A percentile compares a stretch with the other conserved stretches of the same genome.
phyloP scores from a whole-genome alignment of 2,329 filamentous ascomycete genomes.

The Fusarium nanum region DNA sequence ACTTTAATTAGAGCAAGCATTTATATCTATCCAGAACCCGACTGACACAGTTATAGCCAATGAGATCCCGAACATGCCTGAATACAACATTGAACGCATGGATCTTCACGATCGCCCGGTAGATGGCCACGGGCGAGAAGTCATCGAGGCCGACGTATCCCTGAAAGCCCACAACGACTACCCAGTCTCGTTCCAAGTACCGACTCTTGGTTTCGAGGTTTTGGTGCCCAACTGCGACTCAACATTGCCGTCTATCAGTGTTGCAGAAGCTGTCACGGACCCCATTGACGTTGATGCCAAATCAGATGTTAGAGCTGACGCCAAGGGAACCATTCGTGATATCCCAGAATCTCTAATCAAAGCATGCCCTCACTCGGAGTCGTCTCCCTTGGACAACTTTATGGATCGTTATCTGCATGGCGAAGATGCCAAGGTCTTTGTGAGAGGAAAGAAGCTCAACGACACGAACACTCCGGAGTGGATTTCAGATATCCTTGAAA shows the following conservation, averaged over 20 bases:
- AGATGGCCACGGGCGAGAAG: conserved; percentile 63
- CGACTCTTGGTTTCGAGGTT: conserved; percentile 84
- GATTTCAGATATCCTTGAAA: conserved; percentile 83
- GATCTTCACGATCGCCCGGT: conserved; percentile 78
- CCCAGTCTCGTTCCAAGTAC: conserved; percentile 80
- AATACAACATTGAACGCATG: conserved; percentile 84
- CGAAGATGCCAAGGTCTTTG: conserved; percentile 80
- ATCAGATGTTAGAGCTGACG: conserved; percentile 74
- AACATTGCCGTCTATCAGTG: conserved; percentile 77
- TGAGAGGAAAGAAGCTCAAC: conserved; percentile 79
- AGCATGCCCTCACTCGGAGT: conserved; percentile 78
- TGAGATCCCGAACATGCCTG: conserved; percentile 80
- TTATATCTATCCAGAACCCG: conserved; percentile 32
- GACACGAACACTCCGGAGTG: conserved; percentile 79
- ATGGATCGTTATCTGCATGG: conserved; percentile 86
- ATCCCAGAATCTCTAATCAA: conserved; percentile 79
- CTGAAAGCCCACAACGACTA: conserved; percentile 80
- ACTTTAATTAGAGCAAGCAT: conserved; percentile 47
- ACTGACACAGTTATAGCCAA: conserved; percentile 63
- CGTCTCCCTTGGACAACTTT: conserved; percentile 86
- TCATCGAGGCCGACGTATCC: conserved; percentile 84
- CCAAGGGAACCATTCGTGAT: conserved; percentile 76
- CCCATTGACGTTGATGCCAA: conserved; percentile 75
- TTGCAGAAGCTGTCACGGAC: conserved; percentile 80
- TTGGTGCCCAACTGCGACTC: conserved; percentile 83